Evolutionary conservation across 805 yeast species (phyloP).

Genomic region (Yamadazyma sp.): DNA sequence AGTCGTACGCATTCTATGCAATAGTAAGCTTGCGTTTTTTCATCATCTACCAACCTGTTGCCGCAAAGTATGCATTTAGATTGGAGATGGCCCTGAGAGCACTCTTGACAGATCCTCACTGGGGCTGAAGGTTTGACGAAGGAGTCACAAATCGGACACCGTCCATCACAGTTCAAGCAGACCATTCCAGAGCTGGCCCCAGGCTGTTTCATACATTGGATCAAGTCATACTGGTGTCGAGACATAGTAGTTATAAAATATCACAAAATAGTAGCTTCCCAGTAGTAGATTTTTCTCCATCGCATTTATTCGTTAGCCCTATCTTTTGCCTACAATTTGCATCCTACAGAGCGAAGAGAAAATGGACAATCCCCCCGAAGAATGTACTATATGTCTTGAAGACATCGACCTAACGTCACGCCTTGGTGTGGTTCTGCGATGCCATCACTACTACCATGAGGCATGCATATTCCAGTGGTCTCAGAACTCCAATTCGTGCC

Average conservation of each 20-base stretch:
- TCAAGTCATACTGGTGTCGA: constrained; percentile 82
- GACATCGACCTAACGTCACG: constrained; percentile 14
- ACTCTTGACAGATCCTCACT: constrained; percentile 80
- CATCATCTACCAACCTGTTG: constrained; percentile 54
- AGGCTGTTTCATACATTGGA: constrained; percentile 82
- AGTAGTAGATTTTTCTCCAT: too few species aligned
- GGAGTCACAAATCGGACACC: constrained; percentile 89
- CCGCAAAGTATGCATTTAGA: constrained; percentile 82
- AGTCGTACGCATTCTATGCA: constrained; percentile 80
- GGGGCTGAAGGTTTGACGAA: constrained; percentile 65
- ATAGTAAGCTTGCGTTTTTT: constrained; percentile 60
- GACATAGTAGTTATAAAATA: constrained; percentile 63
- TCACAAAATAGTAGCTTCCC: constrained; percentile 1
- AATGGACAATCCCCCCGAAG: too few species aligned
- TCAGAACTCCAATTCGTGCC: constrained; percentile 56
- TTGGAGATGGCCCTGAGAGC: constrained; percentile 68
- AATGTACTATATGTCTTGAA: constrained; percentile 65
- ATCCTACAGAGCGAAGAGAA: too few species aligned
- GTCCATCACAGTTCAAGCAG: constrained; percentile 87
- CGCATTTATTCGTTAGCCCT: too few species aligned
- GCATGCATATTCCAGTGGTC: constrained; percentile 60
- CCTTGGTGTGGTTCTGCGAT: constrained; percentile 31
- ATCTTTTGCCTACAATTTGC: too few species aligned
- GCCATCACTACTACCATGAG: constrained; percentile 58
- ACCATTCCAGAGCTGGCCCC: constrained; percentile 70